A percentile compares a stretch with the other conserved stretches of the same genome.
Conservation (phyloP, 2,329 filamentous ascomycete genomes). For the Diplocarpon rosae region DNA sequence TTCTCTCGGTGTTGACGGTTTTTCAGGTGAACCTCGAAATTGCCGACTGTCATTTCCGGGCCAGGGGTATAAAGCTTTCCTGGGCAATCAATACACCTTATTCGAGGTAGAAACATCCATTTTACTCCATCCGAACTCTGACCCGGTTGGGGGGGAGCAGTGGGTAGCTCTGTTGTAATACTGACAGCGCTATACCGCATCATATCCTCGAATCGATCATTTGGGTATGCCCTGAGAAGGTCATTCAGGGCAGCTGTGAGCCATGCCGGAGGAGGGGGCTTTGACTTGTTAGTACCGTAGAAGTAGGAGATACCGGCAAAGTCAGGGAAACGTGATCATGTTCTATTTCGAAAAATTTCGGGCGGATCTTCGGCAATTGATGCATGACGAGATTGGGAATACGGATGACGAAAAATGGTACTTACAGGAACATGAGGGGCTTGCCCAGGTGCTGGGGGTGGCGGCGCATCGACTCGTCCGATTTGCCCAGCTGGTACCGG, state of each 20-base stretch:
- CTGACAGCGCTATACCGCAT: conserved; percentile 88
- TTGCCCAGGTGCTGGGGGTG: conserved; percentile 47
- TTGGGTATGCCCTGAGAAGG: conserved; percentile 59
- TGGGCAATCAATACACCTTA: conserved; percentile 84
- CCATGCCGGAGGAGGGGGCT: conserved; percentile 86
- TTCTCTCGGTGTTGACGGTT: conserved; percentile 70
- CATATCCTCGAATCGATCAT: conserved; percentile 74
- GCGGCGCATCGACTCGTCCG: conserved; percentile 56
- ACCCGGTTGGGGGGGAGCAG: conserved; percentile 38
- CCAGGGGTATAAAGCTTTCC: conserved; percentile 90
- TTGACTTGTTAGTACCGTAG: conserved; percentile 17
- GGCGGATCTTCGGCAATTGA: no score
- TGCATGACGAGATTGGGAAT: no score
- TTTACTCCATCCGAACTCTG: conserved; percentile 53
- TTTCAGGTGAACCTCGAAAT: conserved; percentile 87
- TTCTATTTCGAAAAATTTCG: no score
- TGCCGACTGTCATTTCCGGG: conserved; percentile 71
- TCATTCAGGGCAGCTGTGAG: conserved; percentile 62
- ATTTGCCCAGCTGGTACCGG: conserved; percentile 41
- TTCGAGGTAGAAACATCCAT: conserved; percentile 77
- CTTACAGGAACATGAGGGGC: conserved; percentile 51
- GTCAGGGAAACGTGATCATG: conserved; percentile 8
- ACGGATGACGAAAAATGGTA: conserved; percentile 1
- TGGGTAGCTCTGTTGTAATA: conserved; percentile 53
- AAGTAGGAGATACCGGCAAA: conserved; percentile 4